Base-by-base conservation (phyloP, 129 eudicot genomes). In the Dittrichia graveolens region DNA sequence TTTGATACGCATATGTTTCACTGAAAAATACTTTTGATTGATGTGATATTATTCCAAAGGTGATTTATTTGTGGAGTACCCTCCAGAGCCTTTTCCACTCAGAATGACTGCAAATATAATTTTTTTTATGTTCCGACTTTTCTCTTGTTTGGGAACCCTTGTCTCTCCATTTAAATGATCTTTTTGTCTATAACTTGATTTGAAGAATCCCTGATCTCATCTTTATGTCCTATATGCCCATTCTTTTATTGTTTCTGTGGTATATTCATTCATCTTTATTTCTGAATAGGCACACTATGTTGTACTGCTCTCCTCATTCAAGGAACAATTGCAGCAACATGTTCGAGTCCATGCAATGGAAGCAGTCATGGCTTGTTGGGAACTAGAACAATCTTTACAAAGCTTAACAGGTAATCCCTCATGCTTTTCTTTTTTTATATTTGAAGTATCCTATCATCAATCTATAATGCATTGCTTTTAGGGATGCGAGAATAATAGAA, bases 361-460 rank as follows among this genome's bases (percentile, higher is more conserved):
- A 86, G 96, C 97, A 13, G 97, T 91, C 82, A 88, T 88, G 97
- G 96, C 96, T 53, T 91, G 97, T 67, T 88, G 97, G 95, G 97
- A 88, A 83, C 90, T 91, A 8, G 97, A 91, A 80, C 93, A 91
- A 72, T 86, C 96, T 40, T 61, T 91, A 63, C 97, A 91, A 81
- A 91, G 95, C 78, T 72, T 91, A 79, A 91, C 97, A 70, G 97
- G 97, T 86, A 69, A 69, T 37, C 38, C 54, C n/a, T 56, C 38
- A 1, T 34, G 5, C n/a, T n/a, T 61, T 40, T 74, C n/a, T 52
- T 15, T 65, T 44, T 69, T 18, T 47, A 49, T 38, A 15, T 18
- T n/a, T 16, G 38, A 13, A 59, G n/a, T 5, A 37, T 24, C 31
- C 9, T n/a, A n/a, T n/a, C n/a, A n/a, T n/a, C n/a, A n/a, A n/a